Base-by-base conservation (phyloP, 2,329 filamentous ascomycete species). In the Arthrinium phaeospermum region DNA sequence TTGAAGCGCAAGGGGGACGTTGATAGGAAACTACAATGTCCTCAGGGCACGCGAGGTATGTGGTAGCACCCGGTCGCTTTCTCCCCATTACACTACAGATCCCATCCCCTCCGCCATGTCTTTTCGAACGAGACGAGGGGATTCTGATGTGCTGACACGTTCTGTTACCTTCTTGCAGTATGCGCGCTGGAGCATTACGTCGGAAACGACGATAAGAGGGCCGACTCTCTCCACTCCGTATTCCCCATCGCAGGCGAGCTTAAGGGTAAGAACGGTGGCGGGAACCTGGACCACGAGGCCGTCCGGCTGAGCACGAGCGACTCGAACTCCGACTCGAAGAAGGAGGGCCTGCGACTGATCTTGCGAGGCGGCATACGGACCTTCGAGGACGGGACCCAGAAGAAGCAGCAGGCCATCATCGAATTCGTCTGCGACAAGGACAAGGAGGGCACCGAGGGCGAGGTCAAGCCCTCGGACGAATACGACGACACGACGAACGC, bases 351-450 rank as follows among this genome's bases (percentile, higher is more conserved):
- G 14, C 87, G 91, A 22, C 81, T 96, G 0, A 90, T 92, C 73
- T 81, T 98, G 69, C 85, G 87, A 72, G 91, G 91, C n/a, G 89
- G 90, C 19, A 86, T 84, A 67, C 85, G 88, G 74, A 83, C 82
- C 14, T 79, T 87, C 10, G 85, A 89, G 68, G 92, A 91, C 10
- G 86, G 87, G 70, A 85, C 87, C 68, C 85, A 86, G 71, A 83
- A 83, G 41, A 85, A 89, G 73, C 93, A 97, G 81, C 91, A 90
- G 78, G 94, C 95, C 4, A 88, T 97, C 13, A 89, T 98, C 71
- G 93, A 97, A 78, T 95, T 98, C 77, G 81, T 95, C 27, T 99
- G 96, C 83, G 92, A 97, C 79, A 85, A 83, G 44, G 87, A 92
- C 1, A 87, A 89, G 76, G 91, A 91, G 12, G 95, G 95, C 0